Percentiles rank a stretch among this genome's conserved stretches.
Conservation (phyloP, 495 filamentous ascomycete genomes). For the Neurospora intermedia region DNA sequence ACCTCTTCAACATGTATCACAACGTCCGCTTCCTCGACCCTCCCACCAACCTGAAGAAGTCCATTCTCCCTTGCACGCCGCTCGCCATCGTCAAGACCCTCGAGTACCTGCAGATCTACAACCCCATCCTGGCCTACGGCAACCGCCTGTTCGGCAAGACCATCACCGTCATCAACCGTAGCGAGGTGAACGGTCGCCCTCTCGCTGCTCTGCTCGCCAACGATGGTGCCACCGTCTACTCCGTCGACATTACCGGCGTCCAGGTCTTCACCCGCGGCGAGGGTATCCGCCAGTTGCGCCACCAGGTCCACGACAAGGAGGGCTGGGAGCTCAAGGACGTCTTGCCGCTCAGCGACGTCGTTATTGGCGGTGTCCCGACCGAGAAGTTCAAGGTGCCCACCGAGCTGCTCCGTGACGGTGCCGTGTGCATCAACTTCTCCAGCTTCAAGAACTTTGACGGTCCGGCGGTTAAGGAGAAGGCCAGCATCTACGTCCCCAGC, state of each 20-base stretch:
- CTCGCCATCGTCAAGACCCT: constrained; percentile 93
- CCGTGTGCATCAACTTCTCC: constrained; percentile 95
- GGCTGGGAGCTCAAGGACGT: constrained; percentile 68
- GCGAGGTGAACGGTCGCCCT: constrained; percentile 88
- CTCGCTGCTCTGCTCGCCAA: constrained; percentile 93
- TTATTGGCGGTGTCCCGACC: constrained; percentile 86
- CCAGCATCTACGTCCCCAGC: constrained; percentile 92
- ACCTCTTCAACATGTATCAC: constrained; percentile 99
- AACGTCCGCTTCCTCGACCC: constrained; percentile 89
- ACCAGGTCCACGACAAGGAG: constrained; percentile 72
- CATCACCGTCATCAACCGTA: constrained; percentile 89
- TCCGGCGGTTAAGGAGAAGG: constrained; percentile 78
- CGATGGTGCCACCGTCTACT: constrained; percentile 91
- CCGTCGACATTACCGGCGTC: constrained; percentile 84
- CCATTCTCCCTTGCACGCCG: constrained; percentile 88
- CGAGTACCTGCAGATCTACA: constrained; percentile 91
- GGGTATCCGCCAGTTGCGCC: constrained; percentile 68
- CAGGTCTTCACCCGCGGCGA: constrained; percentile 83
- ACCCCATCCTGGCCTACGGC: constrained; percentile 86
- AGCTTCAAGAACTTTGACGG: constrained; percentile 87
- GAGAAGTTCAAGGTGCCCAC: constrained; percentile 81
- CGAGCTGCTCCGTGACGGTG: constrained; percentile 70
- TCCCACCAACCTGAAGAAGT: constrained; percentile 66
- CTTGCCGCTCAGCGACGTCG: constrained; percentile 78
- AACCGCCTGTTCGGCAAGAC: constrained; percentile 86